A percentile compares a stretch with the other conserved stretches of the same genome.
These are phyloP conservation scores for Micromonas pusilla DNA, from an alignment of 139 green algal genomes.

Conservation along the genomic window DNA sequence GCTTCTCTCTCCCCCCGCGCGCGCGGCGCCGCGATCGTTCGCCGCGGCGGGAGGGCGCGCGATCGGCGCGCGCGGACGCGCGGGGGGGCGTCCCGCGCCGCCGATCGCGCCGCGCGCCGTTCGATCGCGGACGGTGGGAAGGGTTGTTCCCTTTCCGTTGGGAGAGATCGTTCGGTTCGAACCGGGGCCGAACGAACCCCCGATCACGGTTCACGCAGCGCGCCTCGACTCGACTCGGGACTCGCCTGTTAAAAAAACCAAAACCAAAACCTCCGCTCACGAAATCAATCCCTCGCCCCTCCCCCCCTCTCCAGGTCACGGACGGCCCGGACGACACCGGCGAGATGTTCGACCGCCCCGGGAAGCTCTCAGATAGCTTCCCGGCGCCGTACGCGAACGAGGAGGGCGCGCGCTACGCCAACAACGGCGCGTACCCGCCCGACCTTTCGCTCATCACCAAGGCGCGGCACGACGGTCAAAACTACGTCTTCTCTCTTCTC, in stretches of 20 bases:
- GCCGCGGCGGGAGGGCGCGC: too few relatives aligned
- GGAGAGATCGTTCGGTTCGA: too few relatives aligned
- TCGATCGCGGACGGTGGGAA: too few relatives aligned
- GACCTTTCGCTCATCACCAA: constrained; percentile 95
- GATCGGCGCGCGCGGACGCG: too few relatives aligned
- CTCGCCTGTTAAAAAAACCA: background rate
- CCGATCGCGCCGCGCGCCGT: too few relatives aligned
- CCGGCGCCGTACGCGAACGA: constrained; percentile 87
- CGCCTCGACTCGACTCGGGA: background rate
- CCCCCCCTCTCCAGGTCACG: constrained; percentile 43
- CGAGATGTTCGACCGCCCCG: constrained; percentile 89
- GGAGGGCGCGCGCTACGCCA: constrained; percentile 81
- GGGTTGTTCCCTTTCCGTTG: too few relatives aligned
- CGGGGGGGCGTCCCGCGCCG: too few relatives aligned
- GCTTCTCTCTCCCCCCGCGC: too few relatives aligned
- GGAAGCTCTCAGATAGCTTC: constrained; percentile 80
- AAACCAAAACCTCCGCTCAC: background rate
- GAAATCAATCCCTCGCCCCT: background rate
- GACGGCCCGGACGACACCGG: constrained; percentile 98
- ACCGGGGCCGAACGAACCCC: too few relatives aligned
- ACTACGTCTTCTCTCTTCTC: constrained; percentile 97
- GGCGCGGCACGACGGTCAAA: constrained; percentile 90
- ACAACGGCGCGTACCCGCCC: constrained; percentile 97
- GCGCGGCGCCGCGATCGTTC: too few relatives aligned
- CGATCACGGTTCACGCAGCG: background rate